Conservation (phyloP, 345 rosid species). For the Aegle marmelos region DNA sequence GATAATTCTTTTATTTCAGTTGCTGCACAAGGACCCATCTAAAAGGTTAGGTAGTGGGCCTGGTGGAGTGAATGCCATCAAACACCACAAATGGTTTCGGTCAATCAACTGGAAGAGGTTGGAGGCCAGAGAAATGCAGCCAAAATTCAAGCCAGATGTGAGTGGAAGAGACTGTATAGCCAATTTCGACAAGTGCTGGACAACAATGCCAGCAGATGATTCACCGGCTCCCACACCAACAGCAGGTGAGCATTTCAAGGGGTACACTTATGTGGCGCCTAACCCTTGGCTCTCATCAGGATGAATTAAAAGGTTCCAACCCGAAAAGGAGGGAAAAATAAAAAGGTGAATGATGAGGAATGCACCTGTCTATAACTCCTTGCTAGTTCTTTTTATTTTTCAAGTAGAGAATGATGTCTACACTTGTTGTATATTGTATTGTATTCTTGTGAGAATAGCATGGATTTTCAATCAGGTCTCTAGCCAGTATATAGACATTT, state of each 20-base stretch:
- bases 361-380: not conserved
- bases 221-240: conserved; percentile 75
- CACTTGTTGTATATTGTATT: not conserved
- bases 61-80: conserved; percentile 57
- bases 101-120: conserved; percentile 67
- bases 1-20: conserved; percentile 24
- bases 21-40: conserved; percentile 68
- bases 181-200: conserved; percentile 75
- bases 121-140: conserved; percentile 56
- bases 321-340: not conserved
- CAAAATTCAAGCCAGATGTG: conserved; percentile 68
- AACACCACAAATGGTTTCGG: conserved; percentile 64
- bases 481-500: not conserved
- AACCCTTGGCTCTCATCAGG: conserved; percentile 67
- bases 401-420: not conserved
- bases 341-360: not conserved
- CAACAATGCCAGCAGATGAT: conserved; percentile 65
- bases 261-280: conserved; percentile 63
- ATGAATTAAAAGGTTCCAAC: conserved; percentile 15
- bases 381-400: not conserved
- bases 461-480: not conserved
- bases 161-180: conserved; percentile 65
- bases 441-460: not conserved
- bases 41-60: conserved; percentile 69
- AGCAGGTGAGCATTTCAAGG: conserved; percentile 62